phyloP scores from a whole-genome alignment of 352 stramenopile genomes.

The Heterotrichella gracilis region DNA sequence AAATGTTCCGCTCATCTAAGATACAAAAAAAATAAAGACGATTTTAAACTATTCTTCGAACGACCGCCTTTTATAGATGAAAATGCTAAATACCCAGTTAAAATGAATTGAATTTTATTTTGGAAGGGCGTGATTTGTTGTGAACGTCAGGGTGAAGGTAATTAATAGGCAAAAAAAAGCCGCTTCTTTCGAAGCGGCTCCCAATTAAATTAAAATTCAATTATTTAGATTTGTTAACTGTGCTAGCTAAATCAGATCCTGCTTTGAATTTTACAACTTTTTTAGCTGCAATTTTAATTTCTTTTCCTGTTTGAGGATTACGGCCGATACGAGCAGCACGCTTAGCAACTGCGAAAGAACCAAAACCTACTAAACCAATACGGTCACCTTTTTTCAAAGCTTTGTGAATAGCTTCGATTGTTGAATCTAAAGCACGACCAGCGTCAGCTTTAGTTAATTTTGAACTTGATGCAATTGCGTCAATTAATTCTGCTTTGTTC shows the following conservation, averaged over 20 bases:
- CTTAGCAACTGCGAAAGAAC: neutral
- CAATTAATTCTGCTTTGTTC: conserved; percentile 7
- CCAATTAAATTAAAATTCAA: too few species aligned
- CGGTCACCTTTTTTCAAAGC: neutral
- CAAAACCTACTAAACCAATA: neutral
- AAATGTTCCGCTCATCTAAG: too few species aligned
- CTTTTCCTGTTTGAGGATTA: neutral
- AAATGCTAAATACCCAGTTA: too few species aligned
- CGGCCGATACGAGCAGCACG: neutral
- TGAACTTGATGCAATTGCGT: conserved; percentile 4
- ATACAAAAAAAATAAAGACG: too few species aligned
- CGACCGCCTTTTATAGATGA: too few species aligned
- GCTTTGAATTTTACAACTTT: conserved; percentile 4
- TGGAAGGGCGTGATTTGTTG: too few species aligned
- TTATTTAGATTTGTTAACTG: neutral
- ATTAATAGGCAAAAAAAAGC: too few species aligned
- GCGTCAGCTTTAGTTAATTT: neutral
- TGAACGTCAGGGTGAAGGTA: too few species aligned
- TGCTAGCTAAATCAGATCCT: neutral
- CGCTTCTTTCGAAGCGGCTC: too few species aligned
- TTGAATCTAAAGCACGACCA: neutral
- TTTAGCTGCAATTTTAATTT: conserved; percentile 6
- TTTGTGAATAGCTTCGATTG: neutral
- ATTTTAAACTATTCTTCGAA: too few species aligned
- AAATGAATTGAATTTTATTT: too few species aligned